Evolutionary conservation across 106 monocot genomes (phyloP).

Genomic region (Phalaenopsis aphrodite): DNA sequence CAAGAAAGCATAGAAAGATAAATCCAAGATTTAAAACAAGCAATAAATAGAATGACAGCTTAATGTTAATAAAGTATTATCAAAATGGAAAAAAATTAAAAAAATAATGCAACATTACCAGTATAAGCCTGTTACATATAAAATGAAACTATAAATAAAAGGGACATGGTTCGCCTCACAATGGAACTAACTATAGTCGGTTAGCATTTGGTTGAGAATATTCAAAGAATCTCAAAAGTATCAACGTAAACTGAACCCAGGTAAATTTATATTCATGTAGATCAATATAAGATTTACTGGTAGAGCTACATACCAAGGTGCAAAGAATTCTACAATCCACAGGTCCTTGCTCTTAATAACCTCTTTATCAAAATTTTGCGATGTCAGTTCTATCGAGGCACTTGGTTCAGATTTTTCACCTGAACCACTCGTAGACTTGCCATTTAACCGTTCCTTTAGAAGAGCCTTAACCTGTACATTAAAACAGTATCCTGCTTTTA

Average conservation of each 20-base stretch:
- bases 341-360: constrained; percentile 89
- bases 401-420: constrained; percentile 68
- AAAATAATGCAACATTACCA: neutral
- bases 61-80: neutral
- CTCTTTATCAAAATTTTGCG: constrained; percentile 70
- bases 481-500: neutral
- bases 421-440: constrained; percentile 51
- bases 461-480: constrained; percentile 65
- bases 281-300: neutral
- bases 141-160: neutral
- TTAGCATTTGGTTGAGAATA: neutral
- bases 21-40: neutral
- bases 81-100: neutral
- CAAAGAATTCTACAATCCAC: constrained; percentile 97
- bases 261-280: neutral
- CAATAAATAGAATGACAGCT: neutral
- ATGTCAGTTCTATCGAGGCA: constrained; percentile 72
- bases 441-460: constrained; percentile 80
- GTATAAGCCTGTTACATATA: neutral
- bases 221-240: neutral
- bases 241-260: neutral
- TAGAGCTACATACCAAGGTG: constrained; percentile 61
- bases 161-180: neutral
- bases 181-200: neutral
- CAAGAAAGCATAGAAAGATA: neutral